phyloP scores from a whole-genome alignment of 1,139 yeast genomes.

The Diutina pseudorugosa region DNA sequence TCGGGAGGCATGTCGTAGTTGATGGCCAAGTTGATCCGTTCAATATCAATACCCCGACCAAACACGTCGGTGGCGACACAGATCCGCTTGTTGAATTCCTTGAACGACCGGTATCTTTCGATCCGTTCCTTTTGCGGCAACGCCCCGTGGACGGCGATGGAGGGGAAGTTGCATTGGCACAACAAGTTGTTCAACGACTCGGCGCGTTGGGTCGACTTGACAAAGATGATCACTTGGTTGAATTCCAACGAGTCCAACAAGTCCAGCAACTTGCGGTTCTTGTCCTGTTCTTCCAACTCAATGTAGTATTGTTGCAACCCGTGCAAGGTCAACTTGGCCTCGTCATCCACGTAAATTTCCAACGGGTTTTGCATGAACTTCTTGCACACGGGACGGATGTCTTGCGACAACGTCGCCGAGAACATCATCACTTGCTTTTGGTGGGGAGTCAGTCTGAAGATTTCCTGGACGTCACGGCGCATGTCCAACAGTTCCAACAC shows the following conservation, averaged over 20 bases:
- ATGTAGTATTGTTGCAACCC: conserved; percentile 96
- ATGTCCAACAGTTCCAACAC: conserved; percentile 85
- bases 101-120: conserved; percentile 89
- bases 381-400: conserved; percentile 93
- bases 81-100: conserved; percentile 96
- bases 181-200: conserved; percentile 81
- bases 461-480: conserved; percentile 98
- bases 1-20: conserved; percentile 86
- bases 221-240: conserved; percentile 96
- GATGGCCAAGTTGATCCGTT: conserved; percentile 95
- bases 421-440: conserved; percentile 99
- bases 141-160: conserved; percentile 93
- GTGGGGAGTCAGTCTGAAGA: conserved; percentile 94
- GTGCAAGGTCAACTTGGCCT: conserved; percentile 92
- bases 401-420: conserved; percentile 90
- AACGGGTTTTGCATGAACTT: conserved; percentile 97
- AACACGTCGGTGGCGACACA: conserved; percentile 98
- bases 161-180: conserved; percentile 92
- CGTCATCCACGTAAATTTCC: conserved; percentile 96
- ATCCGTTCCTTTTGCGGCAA: conserved; percentile 97
- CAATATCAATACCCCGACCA: conserved; percentile 99
- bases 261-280: conserved; percentile 88
- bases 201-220: conserved; percentile 86
- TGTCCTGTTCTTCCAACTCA: conserved; percentile 81
- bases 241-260: conserved; percentile 89